Conservation (phyloP, 208 protist genomes). For the Porcisia deanei region DNA sequence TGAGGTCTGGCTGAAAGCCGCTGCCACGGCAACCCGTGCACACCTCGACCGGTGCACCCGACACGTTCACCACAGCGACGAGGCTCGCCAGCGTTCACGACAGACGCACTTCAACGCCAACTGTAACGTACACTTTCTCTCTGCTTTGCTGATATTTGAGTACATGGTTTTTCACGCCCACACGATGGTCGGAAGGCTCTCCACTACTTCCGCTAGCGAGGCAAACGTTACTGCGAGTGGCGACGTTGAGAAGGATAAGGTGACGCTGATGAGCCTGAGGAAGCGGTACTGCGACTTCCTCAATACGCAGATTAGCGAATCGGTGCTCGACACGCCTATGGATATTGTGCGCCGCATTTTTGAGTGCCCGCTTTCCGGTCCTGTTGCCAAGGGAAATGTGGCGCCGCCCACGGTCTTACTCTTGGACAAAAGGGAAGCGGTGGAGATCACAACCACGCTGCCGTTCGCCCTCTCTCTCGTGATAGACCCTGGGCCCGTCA, state of each 20-base stretch:
- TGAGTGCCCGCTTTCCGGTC: background rate
- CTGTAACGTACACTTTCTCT: slow-evolving; percentile 60
- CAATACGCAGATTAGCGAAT: slow-evolving; percentile 21
- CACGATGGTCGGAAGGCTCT: background rate
- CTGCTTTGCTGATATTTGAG: slow-evolving; percentile 68
- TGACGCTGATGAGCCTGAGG: slow-evolving; percentile 15
- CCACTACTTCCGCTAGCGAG: background rate
- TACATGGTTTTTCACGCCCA: slow-evolving; percentile 57
- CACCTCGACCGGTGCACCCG: slow-evolving; percentile 5
- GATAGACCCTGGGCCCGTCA: slow-evolving; percentile 72
- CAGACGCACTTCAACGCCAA: slow-evolving; percentile 52
- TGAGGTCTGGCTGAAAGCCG: slow-evolving; percentile 20
- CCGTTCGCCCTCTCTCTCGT: slow-evolving; percentile 87
- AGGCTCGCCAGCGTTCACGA: slow-evolving; percentile 15
- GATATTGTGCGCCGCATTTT: slow-evolving; percentile 43
- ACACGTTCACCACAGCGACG: background rate
- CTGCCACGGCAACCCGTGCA: slow-evolving; percentile 13
- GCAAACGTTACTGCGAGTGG: background rate
- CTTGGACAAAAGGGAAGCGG: slow-evolving; percentile 41
- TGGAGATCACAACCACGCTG: slow-evolving; percentile 87
- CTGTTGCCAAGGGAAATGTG: background rate
- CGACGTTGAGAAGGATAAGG: background rate
- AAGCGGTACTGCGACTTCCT: slow-evolving; percentile 48
- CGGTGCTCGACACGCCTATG: slow-evolving; percentile 28
- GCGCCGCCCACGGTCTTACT: background rate